A percentile compares a stretch with the other conserved stretches of the same genome.
Evolutionary conservation across 306 rosid species (phyloP).

Genomic region (Vigna unguiculata): DNA sequence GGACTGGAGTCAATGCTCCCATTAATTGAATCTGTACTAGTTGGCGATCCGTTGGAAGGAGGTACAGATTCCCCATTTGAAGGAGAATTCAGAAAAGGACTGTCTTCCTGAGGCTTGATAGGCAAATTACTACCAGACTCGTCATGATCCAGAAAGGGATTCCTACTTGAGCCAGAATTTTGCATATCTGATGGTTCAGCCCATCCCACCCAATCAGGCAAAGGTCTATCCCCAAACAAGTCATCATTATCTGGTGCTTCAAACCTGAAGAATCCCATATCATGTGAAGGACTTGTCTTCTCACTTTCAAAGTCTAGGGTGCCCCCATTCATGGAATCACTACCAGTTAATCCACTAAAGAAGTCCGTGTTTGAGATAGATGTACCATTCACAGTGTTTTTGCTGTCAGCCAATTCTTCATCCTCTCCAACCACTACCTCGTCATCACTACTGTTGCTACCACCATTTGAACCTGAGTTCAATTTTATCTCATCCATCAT

Average conservation of each 20-base stretch:
- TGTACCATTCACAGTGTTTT: conserved; percentile 58
- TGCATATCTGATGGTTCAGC: conserved; percentile 74
- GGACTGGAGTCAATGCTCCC: background rate
- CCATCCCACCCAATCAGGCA: conserved; percentile 98
- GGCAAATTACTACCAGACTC: conserved; percentile 49
- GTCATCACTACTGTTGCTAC: conserved; percentile 76
- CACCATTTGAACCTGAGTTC: conserved; percentile 67
- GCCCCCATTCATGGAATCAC: conserved; percentile 56
- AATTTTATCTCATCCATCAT: conserved; percentile 86
- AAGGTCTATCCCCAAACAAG: conserved; percentile 75
- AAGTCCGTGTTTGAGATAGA: conserved; percentile 62
- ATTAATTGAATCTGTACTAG: conserved; percentile 41
- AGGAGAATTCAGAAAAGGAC: conserved; percentile 49
- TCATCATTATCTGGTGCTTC: conserved; percentile 77
- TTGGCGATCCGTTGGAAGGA: conserved; percentile 72
- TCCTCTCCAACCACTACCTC: conserved; percentile 95
- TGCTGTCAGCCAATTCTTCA: conserved; percentile 69
- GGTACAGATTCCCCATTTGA: conserved; percentile 59
- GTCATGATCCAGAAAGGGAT: conserved; percentile 78
- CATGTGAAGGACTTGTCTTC: conserved; percentile 63
- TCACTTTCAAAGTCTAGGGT: conserved; percentile 53
- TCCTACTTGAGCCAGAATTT: conserved; percentile 72
- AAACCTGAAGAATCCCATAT: conserved; percentile 82
- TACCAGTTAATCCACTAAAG: conserved; percentile 55
- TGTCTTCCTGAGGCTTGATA: conserved; percentile 50